Evolutionary conservation across 208 protist species (phyloP).

Genomic region (Crithidia expoeki): DNA sequence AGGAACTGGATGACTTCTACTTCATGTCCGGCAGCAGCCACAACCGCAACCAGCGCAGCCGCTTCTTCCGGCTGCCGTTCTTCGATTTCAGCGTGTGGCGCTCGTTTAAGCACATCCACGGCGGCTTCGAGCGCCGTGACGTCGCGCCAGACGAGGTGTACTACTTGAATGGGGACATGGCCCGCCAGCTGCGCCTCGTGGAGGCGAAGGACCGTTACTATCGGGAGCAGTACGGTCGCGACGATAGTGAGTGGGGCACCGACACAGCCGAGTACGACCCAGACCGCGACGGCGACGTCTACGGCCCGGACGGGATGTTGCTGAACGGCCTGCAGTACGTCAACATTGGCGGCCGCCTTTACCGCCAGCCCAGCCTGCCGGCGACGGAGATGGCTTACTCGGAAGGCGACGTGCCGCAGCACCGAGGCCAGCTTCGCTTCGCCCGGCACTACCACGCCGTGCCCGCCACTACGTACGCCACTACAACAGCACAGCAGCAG

Average conservation of each 20-base stretch:
- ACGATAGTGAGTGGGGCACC: constrained; percentile 13
- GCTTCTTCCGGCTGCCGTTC: constrained; percentile 62
- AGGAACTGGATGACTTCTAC: constrained; percentile 69
- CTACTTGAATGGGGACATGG: constrained; percentile 89
- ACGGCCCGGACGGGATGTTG: constrained; percentile 16
- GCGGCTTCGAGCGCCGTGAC: constrained; percentile 86
- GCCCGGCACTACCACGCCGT: constrained; percentile 64
- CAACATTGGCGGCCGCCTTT: constrained; percentile 78
- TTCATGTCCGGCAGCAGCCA: constrained; percentile 42
- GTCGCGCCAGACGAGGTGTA: constrained; percentile 91
- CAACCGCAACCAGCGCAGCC: constrained; percentile 22
- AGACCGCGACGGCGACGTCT: constrained; percentile 1
- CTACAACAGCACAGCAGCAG: constrained; percentile 5
- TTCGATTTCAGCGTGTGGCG: constrained; percentile 93
- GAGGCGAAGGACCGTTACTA: constrained; percentile 77
- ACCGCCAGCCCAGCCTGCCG: constrained; percentile 56
- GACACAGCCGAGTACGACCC: constrained; percentile 21
- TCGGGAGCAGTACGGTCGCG: constrained; percentile 39
- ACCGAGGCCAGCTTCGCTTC: constrained; percentile 73
- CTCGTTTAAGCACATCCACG: constrained; percentile 93
- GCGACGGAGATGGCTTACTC: constrained; percentile 28
- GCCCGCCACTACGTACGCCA: constrained; percentile 49
- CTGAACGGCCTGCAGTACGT: constrained; percentile 65
- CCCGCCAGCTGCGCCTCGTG: constrained; percentile 75
- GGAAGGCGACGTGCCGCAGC: constrained; percentile 18